Base-by-base conservation (phyloP, 495 filamentous ascomycete genomes). In the Venustampulla echinocandica region DNA sequence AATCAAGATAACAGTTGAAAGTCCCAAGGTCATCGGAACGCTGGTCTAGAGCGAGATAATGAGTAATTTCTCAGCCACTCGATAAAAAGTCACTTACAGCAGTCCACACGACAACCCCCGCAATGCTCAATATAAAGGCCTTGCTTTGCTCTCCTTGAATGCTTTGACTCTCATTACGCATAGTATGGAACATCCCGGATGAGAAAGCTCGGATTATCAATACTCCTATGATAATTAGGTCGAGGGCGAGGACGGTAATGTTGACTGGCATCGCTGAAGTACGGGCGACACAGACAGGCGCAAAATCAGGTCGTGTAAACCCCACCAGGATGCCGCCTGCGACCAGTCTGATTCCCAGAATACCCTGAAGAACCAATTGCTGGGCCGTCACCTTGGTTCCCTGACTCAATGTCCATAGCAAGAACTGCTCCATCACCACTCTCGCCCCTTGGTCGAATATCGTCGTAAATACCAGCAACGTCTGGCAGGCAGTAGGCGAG, bases 391-490 rank as follows among this genome's bases (percentile, higher is more conserved):
- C 19, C 33, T 54, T 56, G 15, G 38, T 54, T 19, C 52, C 49
- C 10, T 54, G 47, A 22, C 38, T 50, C 19, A 56, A 37, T 15
- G 50, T 69, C 71, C 74, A 77, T 33, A 70, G 45, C 28, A 77
- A 54, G 49, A 73, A 76, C 57, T 75, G 71, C 49, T 73, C 69
- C 47, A 74, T 51, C 32, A 63, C 64, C 35, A 71, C 62, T 33
- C 73, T 61, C 25, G 61, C 71, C 7, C 75, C 45, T 56, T 77
- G 74, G 49, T 77, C 74, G 59, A 76, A 71, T 15, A 69, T 39
- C 23, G 71, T 67, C 18, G 71, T 65, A 44, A 75, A 71, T 11
- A 71, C 57, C 21, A 70, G 58, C 10, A 64, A 65, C 21, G 68
- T 57, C 54, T 75, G 73, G 55, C 74, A 77, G 22, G 63, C 56